Percentiles rank a stretch among this genome's conserved stretches.
These are phyloP conservation scores for Rostrohypoxylon terebratum DNA, from an alignment of 495 filamentous ascomycete genomes.

Conservation along the genomic window DNA sequence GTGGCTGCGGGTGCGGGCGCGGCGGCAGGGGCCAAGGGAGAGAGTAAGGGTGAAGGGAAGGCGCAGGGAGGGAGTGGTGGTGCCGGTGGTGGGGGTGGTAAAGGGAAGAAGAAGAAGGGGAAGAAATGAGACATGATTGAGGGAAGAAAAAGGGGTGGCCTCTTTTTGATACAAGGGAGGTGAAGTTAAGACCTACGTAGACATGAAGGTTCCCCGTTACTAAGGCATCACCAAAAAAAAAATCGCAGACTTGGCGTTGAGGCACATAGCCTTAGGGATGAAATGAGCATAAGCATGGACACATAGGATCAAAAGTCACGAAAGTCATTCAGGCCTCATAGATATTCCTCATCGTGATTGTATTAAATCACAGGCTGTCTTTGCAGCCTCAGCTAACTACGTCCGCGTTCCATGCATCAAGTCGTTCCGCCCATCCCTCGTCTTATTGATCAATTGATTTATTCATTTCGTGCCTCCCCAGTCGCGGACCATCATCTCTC, in stretches of 20 bases:
- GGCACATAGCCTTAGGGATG: neutral
- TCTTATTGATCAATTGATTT: conserved; percentile 5
- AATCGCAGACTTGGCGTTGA: neutral
- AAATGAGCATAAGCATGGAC: neutral
- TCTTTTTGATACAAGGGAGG: neutral
- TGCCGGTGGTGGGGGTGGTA: conserved; percentile 48
- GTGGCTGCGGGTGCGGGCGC: conserved; percentile 49
- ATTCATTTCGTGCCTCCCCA: conserved; percentile 9
- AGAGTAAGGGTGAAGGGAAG: neutral
- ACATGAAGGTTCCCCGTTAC: neutral
- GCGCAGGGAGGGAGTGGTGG: conserved; percentile 53
- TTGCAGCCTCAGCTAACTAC: conserved; percentile 11
- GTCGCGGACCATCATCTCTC: neutral
- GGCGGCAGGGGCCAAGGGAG: neutral
- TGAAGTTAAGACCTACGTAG: neutral
- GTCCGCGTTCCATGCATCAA: conserved; percentile 34
- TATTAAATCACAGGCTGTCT: conserved; percentile 24
- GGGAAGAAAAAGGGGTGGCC: neutral
- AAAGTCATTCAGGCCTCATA: neutral
- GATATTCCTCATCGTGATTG: conserved; percentile 21
- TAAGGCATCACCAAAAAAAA: neutral
- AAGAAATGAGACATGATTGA: conserved; percentile 58
- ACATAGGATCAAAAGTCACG: neutral
- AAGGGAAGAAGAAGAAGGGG: conserved; percentile 68
- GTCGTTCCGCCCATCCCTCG: conserved; percentile 33